Percentiles rank a stretch among this genome's conserved stretches.
These are phyloP conservation scores for Trypanosoma mega DNA, from an alignment of 208 protist species.

Conservation along the genomic window DNA sequence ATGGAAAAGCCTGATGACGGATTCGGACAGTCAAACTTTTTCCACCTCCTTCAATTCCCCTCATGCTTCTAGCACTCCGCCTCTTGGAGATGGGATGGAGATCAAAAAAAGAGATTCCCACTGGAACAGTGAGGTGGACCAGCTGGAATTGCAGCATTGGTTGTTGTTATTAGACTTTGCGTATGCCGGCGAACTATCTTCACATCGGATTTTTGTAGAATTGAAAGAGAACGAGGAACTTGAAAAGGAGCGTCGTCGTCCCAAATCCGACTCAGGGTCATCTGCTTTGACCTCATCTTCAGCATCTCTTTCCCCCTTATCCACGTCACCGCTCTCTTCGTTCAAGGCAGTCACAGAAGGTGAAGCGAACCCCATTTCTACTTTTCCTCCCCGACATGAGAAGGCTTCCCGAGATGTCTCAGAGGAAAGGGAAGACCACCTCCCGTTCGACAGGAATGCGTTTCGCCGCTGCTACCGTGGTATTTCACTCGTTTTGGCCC, in stretches of 20 bases:
- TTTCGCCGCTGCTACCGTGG: not conserved
- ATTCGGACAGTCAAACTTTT: too few species aligned
- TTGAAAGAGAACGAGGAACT: not conserved
- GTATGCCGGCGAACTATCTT: slow-evolving; percentile 2
- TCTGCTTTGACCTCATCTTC: too few species aligned
- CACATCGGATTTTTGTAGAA: slow-evolving; percentile 19
- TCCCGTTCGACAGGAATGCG: too few species aligned
- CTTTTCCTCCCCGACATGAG: too few species aligned
- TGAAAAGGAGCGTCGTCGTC: not conserved
- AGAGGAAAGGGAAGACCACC: not conserved
- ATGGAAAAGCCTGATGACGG: slow-evolving; percentile 18
- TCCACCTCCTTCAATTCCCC: too few species aligned
- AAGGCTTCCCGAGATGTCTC: too few species aligned
- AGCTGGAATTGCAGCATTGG: slow-evolving; percentile 28
- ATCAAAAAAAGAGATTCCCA: not conserved
- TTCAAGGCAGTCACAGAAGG: too few species aligned
- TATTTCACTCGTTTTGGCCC: slow-evolving; percentile 21
- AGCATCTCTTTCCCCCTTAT: too few species aligned
- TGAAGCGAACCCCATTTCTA: too few species aligned
- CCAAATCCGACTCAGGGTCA: not conserved
- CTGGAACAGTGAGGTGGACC: slow-evolving; percentile 18
- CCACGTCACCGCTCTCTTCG: too few species aligned
- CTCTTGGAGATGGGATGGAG: too few species aligned
- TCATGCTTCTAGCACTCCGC: too few species aligned
- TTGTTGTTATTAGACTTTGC: slow-evolving; percentile 19